A percentile compares a stretch with the other conserved stretches of the same genome.
Evolutionary conservation across 495 filamentous ascomycete species (phyloP).

Genomic region (Clavariopsis aquatica): DNA sequence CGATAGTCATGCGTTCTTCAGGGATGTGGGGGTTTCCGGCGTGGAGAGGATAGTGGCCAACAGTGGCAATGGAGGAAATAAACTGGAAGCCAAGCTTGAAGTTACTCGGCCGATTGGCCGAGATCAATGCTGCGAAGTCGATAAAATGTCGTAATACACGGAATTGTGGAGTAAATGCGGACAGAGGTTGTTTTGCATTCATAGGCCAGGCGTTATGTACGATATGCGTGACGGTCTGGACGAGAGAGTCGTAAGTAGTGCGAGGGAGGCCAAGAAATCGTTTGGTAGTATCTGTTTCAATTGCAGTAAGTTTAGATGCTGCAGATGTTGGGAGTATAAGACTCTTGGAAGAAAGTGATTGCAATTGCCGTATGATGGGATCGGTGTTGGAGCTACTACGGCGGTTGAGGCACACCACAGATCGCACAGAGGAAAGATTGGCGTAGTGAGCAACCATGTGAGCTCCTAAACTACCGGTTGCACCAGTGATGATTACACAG

Average conservation of each 20-base stretch:
- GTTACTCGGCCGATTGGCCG: constrained; percentile 9
- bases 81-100: constrained; percentile 53
- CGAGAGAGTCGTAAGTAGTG: not conserved
- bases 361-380: not conserved
- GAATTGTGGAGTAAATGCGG: constrained; percentile 55
- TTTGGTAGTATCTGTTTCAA: constrained; percentile 53
- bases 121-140: constrained; percentile 47
- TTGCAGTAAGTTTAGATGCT: constrained; percentile 47
- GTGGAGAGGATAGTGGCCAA: constrained; percentile 49
- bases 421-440: constrained; percentile 40
- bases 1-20: constrained; percentile 8
- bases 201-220: constrained; percentile 20
- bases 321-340: constrained; percentile 32
- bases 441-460: constrained; percentile 51
- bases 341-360: not conserved
- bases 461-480: constrained; percentile 37
- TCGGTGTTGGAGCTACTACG: constrained; percentile 37
- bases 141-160: constrained; percentile 51
- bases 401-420: constrained; percentile 56
- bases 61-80: constrained; percentile 56
- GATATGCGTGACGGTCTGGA: constrained; percentile 1
- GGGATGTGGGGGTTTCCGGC: constrained; percentile 31
- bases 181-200: constrained; percentile 48
- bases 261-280: constrained; percentile 50
- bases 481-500: constrained; percentile 52